Evolutionary conservation across 2,329 filamentous ascomycete species (phyloP).

Genomic region (Neonectria magnoliae): DNA sequence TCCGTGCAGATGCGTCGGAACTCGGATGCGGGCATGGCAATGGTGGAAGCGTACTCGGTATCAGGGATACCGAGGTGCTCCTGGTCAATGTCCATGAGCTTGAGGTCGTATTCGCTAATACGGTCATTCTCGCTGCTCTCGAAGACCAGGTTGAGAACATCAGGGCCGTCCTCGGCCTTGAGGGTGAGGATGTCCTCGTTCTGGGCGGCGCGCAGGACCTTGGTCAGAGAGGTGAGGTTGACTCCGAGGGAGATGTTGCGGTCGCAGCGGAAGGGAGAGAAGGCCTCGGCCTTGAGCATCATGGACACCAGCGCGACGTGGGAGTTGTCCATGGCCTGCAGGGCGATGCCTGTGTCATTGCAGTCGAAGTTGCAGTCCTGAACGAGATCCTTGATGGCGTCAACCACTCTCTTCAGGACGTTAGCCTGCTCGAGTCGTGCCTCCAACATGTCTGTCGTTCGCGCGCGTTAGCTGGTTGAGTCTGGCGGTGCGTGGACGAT

Average conservation of each 20-base stretch:
- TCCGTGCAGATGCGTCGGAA: constrained; percentile 97
- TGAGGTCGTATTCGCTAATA: constrained; percentile 98
- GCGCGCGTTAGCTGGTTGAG: constrained; percentile 27
- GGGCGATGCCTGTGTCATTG: constrained; percentile 98
- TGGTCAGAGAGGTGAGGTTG: constrained; percentile 95
- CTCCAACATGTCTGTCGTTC: constrained; percentile 80
- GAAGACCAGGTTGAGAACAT: constrained; percentile 94
- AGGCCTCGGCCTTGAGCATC: constrained; percentile 95
- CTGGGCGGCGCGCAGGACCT: constrained; percentile 93
- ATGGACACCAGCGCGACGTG: constrained; percentile 99
- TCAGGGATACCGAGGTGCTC: constrained; percentile 98
- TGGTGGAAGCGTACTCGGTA: constrained; percentile 95
- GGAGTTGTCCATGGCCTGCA: constrained; percentile 99
- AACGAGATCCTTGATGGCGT: constrained; percentile 98
- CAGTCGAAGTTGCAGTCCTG: constrained; percentile 99
- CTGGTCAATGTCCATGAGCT: constrained; percentile 99
- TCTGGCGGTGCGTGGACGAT: neutral
- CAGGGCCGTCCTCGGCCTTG: constrained; percentile 96
- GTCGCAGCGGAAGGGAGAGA: constrained; percentile 96
- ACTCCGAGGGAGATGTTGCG: constrained; percentile 98
- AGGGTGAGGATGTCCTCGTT: constrained; percentile 94
- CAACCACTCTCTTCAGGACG: constrained; percentile 97
- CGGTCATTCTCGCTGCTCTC: constrained; percentile 90
- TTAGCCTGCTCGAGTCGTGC: constrained; percentile 95
- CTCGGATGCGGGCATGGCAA: constrained; percentile 87